Percentiles rank a stretch among this genome's conserved stretches.
These are phyloP conservation scores for Lentinula novae-zelandiae DNA, from an alignment of 1,284 basidiomycete species.

Conservation along the genomic window DNA sequence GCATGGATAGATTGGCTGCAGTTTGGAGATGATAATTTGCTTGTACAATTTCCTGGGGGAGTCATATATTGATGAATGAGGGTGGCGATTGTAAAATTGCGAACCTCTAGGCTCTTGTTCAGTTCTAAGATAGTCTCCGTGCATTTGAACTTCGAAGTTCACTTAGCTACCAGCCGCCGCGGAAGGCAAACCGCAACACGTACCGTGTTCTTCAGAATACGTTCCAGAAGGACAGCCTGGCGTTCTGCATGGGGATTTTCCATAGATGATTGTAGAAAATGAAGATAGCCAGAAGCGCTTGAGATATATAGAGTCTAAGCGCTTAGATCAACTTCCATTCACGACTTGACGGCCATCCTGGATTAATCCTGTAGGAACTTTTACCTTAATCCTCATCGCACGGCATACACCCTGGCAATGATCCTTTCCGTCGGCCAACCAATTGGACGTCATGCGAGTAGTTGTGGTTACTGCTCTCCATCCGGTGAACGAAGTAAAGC, in stretches of 20 bases:
- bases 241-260: slow-evolving; percentile 91
- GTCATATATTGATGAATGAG: neutral
- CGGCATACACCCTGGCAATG: slow-evolving; percentile 5
- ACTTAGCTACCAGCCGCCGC: neutral
- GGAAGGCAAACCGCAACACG: slow-evolving; percentile 26
- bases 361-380: too few species aligned
- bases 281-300: neutral
- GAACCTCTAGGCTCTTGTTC: slow-evolving; percentile 72
- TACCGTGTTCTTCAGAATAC: slow-evolving; percentile 88
- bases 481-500: slow-evolving; percentile 30
- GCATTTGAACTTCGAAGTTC: slow-evolving; percentile 62
- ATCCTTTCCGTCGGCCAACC: slow-evolving; percentile 32
- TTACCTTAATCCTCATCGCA: neutral
- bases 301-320: too few species aligned
- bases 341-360: neutral
- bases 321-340: neutral
- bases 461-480: slow-evolving; percentile 45
- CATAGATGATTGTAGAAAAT: slow-evolving; percentile 40
- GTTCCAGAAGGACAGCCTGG: slow-evolving; percentile 84
- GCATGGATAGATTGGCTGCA: slow-evolving; percentile 74
- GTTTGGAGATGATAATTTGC: slow-evolving; percentile 71
- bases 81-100: slow-evolving; percentile 10
- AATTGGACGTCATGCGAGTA: slow-evolving; percentile 24
- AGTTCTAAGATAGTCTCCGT: slow-evolving; percentile 79
- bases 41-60: slow-evolving; percentile 59